Conservation (phyloP, 2,329 filamentous ascomycete species). For the Knoxdaviesia capensis region DNA sequence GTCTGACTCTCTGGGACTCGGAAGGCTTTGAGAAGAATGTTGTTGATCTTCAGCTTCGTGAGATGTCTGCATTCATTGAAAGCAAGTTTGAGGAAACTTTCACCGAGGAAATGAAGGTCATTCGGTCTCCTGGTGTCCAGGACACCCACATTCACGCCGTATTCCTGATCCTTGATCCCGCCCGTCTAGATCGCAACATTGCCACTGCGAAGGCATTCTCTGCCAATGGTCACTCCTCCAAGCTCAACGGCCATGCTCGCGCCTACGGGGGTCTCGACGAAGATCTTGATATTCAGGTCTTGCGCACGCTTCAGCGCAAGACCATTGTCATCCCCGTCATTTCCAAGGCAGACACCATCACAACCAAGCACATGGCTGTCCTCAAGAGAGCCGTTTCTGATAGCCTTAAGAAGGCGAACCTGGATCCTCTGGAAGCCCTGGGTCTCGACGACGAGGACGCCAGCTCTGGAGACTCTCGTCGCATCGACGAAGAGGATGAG, state of each 20-base stretch:
- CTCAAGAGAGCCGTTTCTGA: slow-evolving; percentile 84
- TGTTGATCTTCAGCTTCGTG: slow-evolving; percentile 80
- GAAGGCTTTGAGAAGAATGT: slow-evolving; percentile 87
- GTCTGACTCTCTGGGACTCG: slow-evolving; percentile 91
- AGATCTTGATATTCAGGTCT: slow-evolving; percentile 73
- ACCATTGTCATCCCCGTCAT: slow-evolving; percentile 92
- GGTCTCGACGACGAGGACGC: slow-evolving; percentile 60
- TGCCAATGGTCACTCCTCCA: slow-evolving; percentile 25
- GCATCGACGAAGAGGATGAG: slow-evolving; percentile 37
- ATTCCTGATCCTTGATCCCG: slow-evolving; percentile 78
- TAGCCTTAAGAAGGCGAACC: slow-evolving; percentile 62
- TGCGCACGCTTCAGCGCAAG: slow-evolving; percentile 75
- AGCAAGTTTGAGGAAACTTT: slow-evolving; percentile 98
- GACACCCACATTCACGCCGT: slow-evolving; percentile 96
- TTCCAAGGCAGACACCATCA: slow-evolving; percentile 91
- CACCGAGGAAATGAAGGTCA: slow-evolving; percentile 90
- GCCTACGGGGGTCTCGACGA: slow-evolving; percentile 58
- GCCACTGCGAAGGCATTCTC: slow-evolving; percentile 37
- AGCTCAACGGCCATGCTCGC: slow-evolving; percentile 19
- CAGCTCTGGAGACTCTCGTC: slow-evolving; percentile 26
- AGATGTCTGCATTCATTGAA: slow-evolving; percentile 83
- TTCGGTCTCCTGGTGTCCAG: slow-evolving; percentile 76
- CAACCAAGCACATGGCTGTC: slow-evolving; percentile 80
- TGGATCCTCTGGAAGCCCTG: slow-evolving; percentile 76
- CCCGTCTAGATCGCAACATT: slow-evolving; percentile 67